phyloP scores from a whole-genome alignment of 495 filamentous ascomycete genomes.

The Durotheca rogersii region DNA sequence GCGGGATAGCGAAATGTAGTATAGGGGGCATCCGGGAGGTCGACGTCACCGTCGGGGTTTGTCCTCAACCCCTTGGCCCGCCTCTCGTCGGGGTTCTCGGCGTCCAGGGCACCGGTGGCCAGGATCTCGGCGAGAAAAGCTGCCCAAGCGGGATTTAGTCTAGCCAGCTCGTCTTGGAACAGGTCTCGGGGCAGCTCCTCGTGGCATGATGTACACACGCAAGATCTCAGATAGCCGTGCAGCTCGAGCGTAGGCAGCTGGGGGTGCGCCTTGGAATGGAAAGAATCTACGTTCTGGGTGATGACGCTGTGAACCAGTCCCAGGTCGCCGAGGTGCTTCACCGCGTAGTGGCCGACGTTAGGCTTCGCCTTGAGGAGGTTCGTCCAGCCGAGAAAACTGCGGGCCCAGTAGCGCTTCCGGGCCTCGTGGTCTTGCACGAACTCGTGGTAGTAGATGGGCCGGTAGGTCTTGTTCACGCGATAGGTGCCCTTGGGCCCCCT shows the following conservation, averaged over 20 bases:
- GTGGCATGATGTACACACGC: conserved; percentile 78
- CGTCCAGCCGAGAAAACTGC: conserved; percentile 91
- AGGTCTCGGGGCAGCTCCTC: conserved; percentile 63
- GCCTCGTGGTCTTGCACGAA: conserved; percentile 81
- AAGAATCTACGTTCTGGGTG: conserved; percentile 97
- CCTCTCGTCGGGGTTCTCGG: conserved; percentile 72
- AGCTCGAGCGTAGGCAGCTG: conserved; percentile 74
- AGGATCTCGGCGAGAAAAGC: conserved; percentile 70
- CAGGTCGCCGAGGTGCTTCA: conserved; percentile 66
- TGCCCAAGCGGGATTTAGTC: conserved; percentile 84
- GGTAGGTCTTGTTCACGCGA: conserved; percentile 80
- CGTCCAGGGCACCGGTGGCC: conserved; percentile 70
- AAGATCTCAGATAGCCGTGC: conserved; percentile 82
- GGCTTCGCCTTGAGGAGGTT: conserved; percentile 73
- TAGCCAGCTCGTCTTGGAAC: conserved; percentile 75
- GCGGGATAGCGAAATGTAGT: conserved; percentile 88
- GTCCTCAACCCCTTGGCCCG: conserved; percentile 69
- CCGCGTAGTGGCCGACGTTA: conserved; percentile 76
- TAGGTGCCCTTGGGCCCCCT: conserved; percentile 89
- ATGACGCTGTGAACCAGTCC: conserved; percentile 75
- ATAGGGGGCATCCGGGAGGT: conserved; percentile 85
- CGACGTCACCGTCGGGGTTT: conserved; percentile 94
- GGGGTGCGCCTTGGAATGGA: conserved; percentile 79
- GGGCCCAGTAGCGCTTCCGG: conserved; percentile 92
- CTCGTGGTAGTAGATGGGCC: conserved; percentile 91